phyloP scores from a whole-genome alignment of 306 rosid genomes.

The Herpetospermum pedunculosum region DNA sequence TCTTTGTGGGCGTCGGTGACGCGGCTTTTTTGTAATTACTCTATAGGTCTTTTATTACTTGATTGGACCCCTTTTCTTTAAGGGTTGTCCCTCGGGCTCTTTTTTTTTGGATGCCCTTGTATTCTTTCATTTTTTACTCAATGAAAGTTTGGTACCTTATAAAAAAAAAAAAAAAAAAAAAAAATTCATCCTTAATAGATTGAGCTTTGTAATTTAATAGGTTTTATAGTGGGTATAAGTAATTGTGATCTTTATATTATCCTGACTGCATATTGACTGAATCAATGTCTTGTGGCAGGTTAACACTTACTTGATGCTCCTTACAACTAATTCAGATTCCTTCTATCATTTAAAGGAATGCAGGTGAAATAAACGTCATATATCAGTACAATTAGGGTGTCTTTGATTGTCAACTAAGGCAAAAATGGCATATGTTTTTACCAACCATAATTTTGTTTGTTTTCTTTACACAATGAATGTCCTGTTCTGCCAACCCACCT shows the following conservation, averaged over 20 bases:
- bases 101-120: no score
- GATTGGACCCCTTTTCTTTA: no score
- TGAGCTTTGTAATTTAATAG: neutral
- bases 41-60: no score
- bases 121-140: no score
- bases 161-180: no score
- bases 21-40: no score
- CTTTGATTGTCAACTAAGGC: neutral
- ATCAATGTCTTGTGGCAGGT: conserved; percentile 32
- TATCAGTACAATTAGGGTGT: neutral
- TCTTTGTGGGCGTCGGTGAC: no score
- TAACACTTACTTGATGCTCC: conserved; percentile 77
- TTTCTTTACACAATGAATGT: neutral
- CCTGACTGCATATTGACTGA: neutral
- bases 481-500: neutral
- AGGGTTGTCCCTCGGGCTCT: no score
- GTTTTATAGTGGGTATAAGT: neutral
- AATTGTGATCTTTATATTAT: neutral
- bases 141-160: no score
- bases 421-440: conserved; percentile 1
- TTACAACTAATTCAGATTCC: conserved; percentile 76
- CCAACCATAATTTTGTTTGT: neutral
- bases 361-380: conserved; percentile 43
- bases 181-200: neutral
- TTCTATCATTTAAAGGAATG: conserved; percentile 91